Conservation (phyloP, 768 basidiomycete species). For the Agaricus subrufescens region DNA sequence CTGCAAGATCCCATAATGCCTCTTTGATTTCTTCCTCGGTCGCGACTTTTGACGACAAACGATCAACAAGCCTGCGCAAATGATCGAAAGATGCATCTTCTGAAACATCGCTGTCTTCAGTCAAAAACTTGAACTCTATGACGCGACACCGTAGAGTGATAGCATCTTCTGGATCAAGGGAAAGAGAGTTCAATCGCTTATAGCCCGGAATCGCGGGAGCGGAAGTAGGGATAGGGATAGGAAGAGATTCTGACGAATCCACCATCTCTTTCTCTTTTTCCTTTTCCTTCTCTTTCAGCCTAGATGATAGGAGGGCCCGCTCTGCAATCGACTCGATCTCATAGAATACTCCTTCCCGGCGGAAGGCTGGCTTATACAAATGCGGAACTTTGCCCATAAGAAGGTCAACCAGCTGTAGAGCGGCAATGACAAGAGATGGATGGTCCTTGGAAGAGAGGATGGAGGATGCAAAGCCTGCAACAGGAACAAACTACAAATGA, state of each 20-base stretch:
- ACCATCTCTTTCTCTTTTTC: conserved; percentile 30
- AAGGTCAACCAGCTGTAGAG: conserved; percentile 90
- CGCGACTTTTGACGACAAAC: conserved; percentile 48
- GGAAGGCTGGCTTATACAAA: conserved; percentile 85
- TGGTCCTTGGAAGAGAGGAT: conserved; percentile 93
- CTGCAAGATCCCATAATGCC: conserved; percentile 70
- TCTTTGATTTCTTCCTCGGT: conserved; percentile 61
- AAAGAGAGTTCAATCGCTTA: conserved; percentile 65
- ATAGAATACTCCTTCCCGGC: conserved; percentile 93
- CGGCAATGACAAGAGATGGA: conserved; percentile 78
- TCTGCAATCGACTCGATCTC: conserved; percentile 81
- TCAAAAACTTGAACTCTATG: conserved; percentile 77
- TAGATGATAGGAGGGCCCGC: conserved; percentile 49
- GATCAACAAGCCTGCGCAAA: conserved; percentile 60
- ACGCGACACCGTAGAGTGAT: conserved; percentile 90
- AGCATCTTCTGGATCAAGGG: conserved; percentile 82
- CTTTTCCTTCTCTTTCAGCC: conserved; percentile 37
- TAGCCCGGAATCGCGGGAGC: conserved; percentile 52
- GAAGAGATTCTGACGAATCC: conserved; percentile 15
- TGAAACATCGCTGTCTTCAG: conserved; percentile 48
- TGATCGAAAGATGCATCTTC: conserved; percentile 60
- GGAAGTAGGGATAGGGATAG: conserved; percentile 27
- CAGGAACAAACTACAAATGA: conserved; percentile 72
- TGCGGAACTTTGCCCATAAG: conserved; percentile 79
- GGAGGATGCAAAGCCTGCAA: conserved; percentile 92